A percentile compares a stretch with the other conserved stretches of the same genome.
These are phyloP conservation scores for Malassezia nana DNA, from an alignment of 1,284 basidiomycete genomes.

Conservation along the genomic window DNA sequence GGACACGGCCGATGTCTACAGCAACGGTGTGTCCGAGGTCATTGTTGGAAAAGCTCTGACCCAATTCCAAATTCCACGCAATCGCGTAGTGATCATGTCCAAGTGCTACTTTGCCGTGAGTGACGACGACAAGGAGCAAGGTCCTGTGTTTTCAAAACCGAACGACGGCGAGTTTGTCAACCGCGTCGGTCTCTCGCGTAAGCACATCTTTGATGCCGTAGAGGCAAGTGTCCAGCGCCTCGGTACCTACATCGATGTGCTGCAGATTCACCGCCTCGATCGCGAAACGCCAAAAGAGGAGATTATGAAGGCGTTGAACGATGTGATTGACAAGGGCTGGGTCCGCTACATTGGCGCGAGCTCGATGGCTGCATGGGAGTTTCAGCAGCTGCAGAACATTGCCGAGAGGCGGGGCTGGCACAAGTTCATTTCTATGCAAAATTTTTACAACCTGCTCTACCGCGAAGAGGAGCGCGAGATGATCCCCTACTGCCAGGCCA, in stretches of 20 bases:
- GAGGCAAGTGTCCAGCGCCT: slow-evolving; percentile 61
- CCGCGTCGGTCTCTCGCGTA: slow-evolving; percentile 59
- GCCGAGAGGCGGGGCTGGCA: slow-evolving; percentile 16
- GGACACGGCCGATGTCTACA: slow-evolving; percentile 61
- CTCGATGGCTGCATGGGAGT: slow-evolving; percentile 18
- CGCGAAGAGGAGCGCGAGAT: slow-evolving; percentile 63
- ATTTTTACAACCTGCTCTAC: slow-evolving; percentile 56
- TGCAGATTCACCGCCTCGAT: slow-evolving; percentile 55
- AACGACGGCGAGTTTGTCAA: slow-evolving; percentile 49
- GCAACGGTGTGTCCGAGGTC: slow-evolving; percentile 60
- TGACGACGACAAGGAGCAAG: slow-evolving; percentile 18
- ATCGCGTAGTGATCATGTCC: slow-evolving; percentile 65
- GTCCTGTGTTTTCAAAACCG: slow-evolving; percentile 5
- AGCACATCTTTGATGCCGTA: slow-evolving; percentile 73
- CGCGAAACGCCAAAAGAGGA: slow-evolving; percentile 56
- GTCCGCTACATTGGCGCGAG: slow-evolving; percentile 19
- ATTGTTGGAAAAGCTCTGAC: slow-evolving; percentile 69
- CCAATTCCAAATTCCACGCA: slow-evolving; percentile 62
- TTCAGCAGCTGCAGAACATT: slow-evolving; percentile 17
- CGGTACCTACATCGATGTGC: slow-evolving; percentile 57
- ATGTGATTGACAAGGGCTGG: slow-evolving; percentile 51
- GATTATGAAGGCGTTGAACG: slow-evolving; percentile 58
- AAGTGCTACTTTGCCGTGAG: slow-evolving; percentile 54
- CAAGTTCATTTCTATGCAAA: slow-evolving; percentile 58
- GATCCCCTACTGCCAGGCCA: slow-evolving; percentile 56